Base-by-base conservation (phyloP, 2,329 filamentous ascomycete species). In the Trichoderma simmonsii region DNA sequence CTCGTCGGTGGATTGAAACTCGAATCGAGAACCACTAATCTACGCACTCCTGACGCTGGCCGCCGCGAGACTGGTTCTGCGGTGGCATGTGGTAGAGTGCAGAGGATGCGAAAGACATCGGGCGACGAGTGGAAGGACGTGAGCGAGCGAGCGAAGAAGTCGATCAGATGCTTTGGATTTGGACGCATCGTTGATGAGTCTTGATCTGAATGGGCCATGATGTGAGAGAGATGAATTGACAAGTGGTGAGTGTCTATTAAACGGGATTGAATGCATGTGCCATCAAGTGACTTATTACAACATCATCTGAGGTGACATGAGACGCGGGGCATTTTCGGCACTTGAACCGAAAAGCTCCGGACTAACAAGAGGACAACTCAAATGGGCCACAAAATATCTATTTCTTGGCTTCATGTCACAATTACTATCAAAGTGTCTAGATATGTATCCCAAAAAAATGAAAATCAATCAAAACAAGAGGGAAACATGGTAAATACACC, bases 1-100 rank as follows among this genome's bases (percentile, higher is more conserved):
- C 82, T 81, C 0, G 90, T 91, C 0, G 90, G 90, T 30, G 90
- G 90, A 77, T 92, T 92, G 82, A 91, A 92, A 72, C 88, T 91
- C 65, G 90, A 90, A 80, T 92, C 90, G 61, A 92, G 85, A 70
- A 92, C 82, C 68, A 91, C 81, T 72, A 92, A 82, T 48, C 73
- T 75, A 21, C 60, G 74, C 60, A 75, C 21, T 59, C 72, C 21
- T 21, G 48, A 57, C 18, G 71, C 28, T 18, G 28, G 18, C 12
- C 57, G 18, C 7, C 57, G 66, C 21, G 57, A n/a, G 7, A 32
- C 32, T 8, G 66, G 59, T 8, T 60, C 62, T 7, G 14, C n/a
- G 39, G 9, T n/a, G 60, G 59, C 30, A 66, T 77, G 76, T 51
- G 81, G 77, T 39, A 83, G 75, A 2, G 83, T 84, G 78, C 82